Evolutionary conservation across 2,329 filamentous ascomycete genomes (phyloP).

Genomic region (Trichoderma semiorbis): DNA sequence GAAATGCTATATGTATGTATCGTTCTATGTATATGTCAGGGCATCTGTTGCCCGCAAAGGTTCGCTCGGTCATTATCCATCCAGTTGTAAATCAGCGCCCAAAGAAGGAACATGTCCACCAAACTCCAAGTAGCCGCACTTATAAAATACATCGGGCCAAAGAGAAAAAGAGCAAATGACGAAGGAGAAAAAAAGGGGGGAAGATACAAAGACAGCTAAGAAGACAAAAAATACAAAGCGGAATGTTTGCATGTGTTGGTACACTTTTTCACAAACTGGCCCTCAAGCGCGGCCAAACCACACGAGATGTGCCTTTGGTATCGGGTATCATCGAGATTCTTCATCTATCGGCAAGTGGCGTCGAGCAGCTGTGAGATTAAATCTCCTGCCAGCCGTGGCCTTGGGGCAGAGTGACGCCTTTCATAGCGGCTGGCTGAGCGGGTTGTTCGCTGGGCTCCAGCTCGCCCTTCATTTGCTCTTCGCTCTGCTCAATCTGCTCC

Average conservation of each 20-base stretch:
- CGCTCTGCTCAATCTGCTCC: constrained; percentile 34
- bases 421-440: background rate
- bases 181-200: background rate
- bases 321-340: background rate
- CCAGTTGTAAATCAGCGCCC: background rate
- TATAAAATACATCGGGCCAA: background rate
- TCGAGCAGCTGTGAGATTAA: background rate
- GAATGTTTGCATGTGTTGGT: background rate
- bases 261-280: background rate
- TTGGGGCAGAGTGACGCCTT: constrained; percentile 31
- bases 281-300: background rate
- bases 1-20: background rate
- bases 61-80: background rate
- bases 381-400: constrained; percentile 50
- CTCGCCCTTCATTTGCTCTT: constrained; percentile 35
- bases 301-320: background rate
- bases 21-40: background rate
- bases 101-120: background rate
- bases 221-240: background rate
- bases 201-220: background rate
- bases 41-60: background rate
- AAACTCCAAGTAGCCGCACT: background rate
- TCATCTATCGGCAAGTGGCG: background rate
- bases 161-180: background rate
- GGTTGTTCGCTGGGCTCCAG: constrained; percentile 34